phyloP scores from a whole-genome alignment of 2,329 filamentous ascomycete genomes.

The Neurospora sp. region DNA sequence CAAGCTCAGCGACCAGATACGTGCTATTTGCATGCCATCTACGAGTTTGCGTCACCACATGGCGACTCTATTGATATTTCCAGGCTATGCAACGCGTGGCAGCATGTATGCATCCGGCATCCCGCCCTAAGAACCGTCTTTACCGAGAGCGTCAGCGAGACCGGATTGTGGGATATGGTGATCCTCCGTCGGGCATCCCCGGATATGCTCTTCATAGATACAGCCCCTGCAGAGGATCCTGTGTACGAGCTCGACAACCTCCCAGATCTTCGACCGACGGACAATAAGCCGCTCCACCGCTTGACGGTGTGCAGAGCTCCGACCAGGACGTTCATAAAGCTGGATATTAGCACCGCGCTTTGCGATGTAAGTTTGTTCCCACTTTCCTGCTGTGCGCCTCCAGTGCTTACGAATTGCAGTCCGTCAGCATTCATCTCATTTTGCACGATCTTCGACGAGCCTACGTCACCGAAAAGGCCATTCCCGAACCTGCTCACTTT shows the following conservation, averaged over 20 bases:
- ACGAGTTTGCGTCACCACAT: constrained; percentile 32
- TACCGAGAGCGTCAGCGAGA: constrained; percentile 37
- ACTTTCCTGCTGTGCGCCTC: not conserved
- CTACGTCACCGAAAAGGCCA: constrained; percentile 30
- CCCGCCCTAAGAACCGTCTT: constrained; percentile 41
- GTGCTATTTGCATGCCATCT: constrained; percentile 37
- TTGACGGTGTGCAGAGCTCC: constrained; percentile 39
- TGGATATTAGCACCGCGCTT: constrained; percentile 41
- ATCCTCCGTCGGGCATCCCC: constrained; percentile 38
- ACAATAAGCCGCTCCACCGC: constrained; percentile 36
- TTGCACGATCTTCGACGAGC: constrained; percentile 36
- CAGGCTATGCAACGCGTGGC: constrained; percentile 40
- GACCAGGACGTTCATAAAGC: constrained; percentile 34
- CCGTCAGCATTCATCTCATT: constrained; percentile 35
- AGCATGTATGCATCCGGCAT: constrained; percentile 36
- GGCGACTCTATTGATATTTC: constrained; percentile 31
- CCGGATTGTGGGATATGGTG: constrained; percentile 40
- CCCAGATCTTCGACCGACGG: constrained; percentile 27
- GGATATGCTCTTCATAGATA: constrained; percentile 44
- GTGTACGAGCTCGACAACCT: constrained; percentile 30
- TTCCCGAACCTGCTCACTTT: constrained; percentile 24
- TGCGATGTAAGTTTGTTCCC: constrained; percentile 30
- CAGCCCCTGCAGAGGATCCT: constrained; percentile 28
- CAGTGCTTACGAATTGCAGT: constrained; percentile 12
- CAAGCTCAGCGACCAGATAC: constrained; percentile 32